Percentiles rank a stretch among this genome's conserved stretches.
Conservation (phyloP, 129 eudicot species). For the Flaveria sonorensis region DNA sequence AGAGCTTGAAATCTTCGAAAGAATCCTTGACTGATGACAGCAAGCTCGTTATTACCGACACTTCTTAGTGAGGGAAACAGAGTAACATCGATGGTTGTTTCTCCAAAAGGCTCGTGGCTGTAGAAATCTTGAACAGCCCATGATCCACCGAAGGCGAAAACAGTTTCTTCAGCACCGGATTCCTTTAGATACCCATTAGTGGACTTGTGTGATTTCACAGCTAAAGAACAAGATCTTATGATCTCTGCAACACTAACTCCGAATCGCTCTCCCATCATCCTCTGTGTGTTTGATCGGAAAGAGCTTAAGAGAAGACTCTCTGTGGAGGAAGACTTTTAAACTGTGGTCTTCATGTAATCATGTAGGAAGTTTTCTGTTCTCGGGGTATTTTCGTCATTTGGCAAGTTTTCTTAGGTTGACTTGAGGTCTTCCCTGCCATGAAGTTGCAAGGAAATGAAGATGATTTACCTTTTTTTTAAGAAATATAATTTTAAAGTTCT, state of each 20-base stretch:
- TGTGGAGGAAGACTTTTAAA: background rate
- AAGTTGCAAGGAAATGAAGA: background rate
- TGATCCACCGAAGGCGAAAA: slow-evolving; percentile 71
- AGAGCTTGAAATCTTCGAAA: slow-evolving; percentile 49
- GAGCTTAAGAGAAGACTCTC: slow-evolving; percentile 16
- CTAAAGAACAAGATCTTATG: slow-evolving; percentile 52
- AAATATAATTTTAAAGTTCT: no score
- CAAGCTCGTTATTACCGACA: slow-evolving; percentile 58
- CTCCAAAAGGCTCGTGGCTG: slow-evolving; percentile 58
- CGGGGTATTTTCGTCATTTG: slow-evolving; percentile 24
- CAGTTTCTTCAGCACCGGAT: slow-evolving; percentile 24
- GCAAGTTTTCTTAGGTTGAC: background rate
- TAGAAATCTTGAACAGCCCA: slow-evolving; percentile 59
- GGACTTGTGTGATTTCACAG: slow-evolving; percentile 59
- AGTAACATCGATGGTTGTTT: slow-evolving; percentile 42
- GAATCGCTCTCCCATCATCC: slow-evolving; percentile 38
- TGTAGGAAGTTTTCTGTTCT: background rate
- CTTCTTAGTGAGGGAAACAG: slow-evolving; percentile 69
- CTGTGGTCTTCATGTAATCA: background rate
- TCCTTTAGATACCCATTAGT: slow-evolving; percentile 28
- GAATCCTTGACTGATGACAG: slow-evolving; percentile 59
- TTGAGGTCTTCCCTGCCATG: background rate
- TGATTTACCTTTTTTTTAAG: no score
- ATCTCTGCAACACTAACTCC: slow-evolving; percentile 49
- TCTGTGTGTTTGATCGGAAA: slow-evolving; percentile 11